phyloP scores from a whole-genome alignment of 2,329 filamentous ascomycete genomes.

The Nemania diffusa region DNA sequence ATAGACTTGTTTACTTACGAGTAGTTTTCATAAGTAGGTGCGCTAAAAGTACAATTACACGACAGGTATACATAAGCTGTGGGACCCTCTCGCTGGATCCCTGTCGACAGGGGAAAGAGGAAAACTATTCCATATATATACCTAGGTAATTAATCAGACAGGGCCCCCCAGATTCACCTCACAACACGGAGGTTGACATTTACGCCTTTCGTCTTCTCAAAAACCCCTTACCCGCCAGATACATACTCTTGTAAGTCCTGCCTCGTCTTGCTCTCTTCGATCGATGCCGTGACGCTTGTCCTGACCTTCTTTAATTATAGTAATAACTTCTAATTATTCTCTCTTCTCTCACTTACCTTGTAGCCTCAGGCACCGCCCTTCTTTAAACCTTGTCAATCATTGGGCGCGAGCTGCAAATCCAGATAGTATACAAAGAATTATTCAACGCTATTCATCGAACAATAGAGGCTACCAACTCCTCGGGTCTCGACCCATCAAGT shows the following conservation, averaged over 20 bases:
- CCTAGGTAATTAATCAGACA: slow-evolving; percentile 29
- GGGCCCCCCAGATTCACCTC: slow-evolving; percentile 14
- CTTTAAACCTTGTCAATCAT: slow-evolving; percentile 7
- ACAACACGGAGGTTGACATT: not conserved
- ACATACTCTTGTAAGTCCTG: slow-evolving; percentile 26
- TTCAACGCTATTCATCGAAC: not conserved
- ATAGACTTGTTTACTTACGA: not conserved
- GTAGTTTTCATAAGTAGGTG: slow-evolving; percentile 1
- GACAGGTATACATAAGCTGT: not conserved
- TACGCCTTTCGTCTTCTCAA: slow-evolving; percentile 6
- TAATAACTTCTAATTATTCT: slow-evolving; percentile 32
- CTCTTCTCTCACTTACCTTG: not conserved
- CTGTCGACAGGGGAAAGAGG: not conserved
- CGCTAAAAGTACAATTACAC: not conserved
- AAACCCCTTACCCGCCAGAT: slow-evolving; percentile 9
- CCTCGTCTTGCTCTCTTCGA: not conserved
- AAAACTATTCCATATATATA: slow-evolving; percentile 22
- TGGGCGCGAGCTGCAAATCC: slow-evolving; percentile 10
- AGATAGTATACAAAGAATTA: not conserved
- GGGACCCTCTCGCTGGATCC: too few relatives aligned
- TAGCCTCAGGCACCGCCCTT: not conserved
- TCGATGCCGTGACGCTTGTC: not conserved
- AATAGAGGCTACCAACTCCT: not conserved
- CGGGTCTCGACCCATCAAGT: slow-evolving; percentile 19
- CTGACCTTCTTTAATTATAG: slow-evolving; percentile 10